A percentile compares a stretch with the other conserved stretches of the same genome.
Conservation (phyloP, 2,329 filamentous ascomycete genomes). For the Fusarium sacchari region DNA sequence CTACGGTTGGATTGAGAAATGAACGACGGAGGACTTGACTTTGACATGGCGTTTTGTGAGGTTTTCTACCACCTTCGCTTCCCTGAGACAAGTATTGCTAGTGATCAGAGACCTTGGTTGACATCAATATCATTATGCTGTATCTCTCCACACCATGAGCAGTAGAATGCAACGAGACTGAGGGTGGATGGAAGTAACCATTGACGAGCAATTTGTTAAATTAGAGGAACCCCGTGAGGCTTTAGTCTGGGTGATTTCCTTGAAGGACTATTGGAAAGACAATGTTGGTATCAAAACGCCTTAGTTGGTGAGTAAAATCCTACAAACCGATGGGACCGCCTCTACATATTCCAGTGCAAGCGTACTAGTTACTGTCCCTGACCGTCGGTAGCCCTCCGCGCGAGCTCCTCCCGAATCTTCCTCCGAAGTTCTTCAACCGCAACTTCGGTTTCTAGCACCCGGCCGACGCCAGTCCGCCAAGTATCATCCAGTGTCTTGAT, state of each 20-base stretch:
- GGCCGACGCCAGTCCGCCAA: slow-evolving; percentile 82
- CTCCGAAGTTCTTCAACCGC: slow-evolving; percentile 78
- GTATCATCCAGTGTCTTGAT: slow-evolving; percentile 76
- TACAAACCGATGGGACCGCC: background rate
- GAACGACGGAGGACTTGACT: slow-evolving; percentile 34
- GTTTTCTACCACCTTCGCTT: slow-evolving; percentile 48
- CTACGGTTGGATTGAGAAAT: slow-evolving; percentile 25
- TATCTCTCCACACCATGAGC: slow-evolving; percentile 6
- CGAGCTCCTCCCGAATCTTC: slow-evolving; percentile 73
- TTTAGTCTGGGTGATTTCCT: background rate
- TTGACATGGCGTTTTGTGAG: slow-evolving; percentile 44
- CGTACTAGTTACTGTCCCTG: background rate
- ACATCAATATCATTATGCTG: slow-evolving; percentile 30
- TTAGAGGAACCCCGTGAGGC: background rate
- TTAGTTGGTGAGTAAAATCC: background rate
- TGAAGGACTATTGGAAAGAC: background rate
- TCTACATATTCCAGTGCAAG: background rate
- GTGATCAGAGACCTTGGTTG: slow-evolving; percentile 51
- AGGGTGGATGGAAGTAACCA: background rate
- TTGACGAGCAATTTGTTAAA: background rate
- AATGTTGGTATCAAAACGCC: slow-evolving; percentile 27
- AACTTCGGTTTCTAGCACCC: slow-evolving; percentile 86
- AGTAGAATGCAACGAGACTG: background rate
- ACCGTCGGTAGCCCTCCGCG: slow-evolving; percentile 39
- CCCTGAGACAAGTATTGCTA: slow-evolving; percentile 48